Evolutionary conservation across 495 filamentous ascomycete species (phyloP), one percentile per base, ranked within the genome.

Genomic region (Glonium stellatum): DNA sequence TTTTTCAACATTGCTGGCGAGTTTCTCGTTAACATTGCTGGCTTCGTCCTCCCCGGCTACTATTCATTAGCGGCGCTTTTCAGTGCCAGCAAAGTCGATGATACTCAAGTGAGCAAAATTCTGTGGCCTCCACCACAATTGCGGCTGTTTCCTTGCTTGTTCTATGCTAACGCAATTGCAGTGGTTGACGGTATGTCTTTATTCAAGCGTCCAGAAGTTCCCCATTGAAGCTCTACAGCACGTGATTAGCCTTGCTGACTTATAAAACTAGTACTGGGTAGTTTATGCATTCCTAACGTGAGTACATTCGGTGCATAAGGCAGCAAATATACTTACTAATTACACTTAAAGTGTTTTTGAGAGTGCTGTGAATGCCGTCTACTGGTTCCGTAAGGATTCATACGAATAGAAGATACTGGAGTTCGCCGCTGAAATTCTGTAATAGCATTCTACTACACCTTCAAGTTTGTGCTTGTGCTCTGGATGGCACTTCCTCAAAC

Each of bases 1-100:
- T 87, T 97, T 81, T 95, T 99, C 82, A 99, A 99, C 82, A 92
- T 97, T 67, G 93, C 90, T 61, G 92, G 93, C 69, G 89, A 93
- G 73, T 87, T 97, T 73, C 83, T 99, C 63, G 93, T 95, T 71
- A 99, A 99, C 78, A 78, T 95, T 63, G 95, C 95, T 55, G 93
- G 93, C 55, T 99, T 97, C 72, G 72, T 92, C 53, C 80, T 99
- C 61, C 93, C 93, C 50, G 92, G 86, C 58, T 99, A 99, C 80
- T 99, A 96, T 74, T 96, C 92, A 37, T 79, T 99, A 42, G 80
- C 86, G 62, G 92, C 93, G 21, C 77, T 99, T 58, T 97, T 97
- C 78, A 90, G 84, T 58, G 67, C 83, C 25, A 77, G 76, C 70
- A 96, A 89, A 72, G 68, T 79, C 46, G 95, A 99, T 77, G 93